phyloP scores from a whole-genome alignment of 2,329 filamentous ascomycete species.

The Saccharata proteae region DNA sequence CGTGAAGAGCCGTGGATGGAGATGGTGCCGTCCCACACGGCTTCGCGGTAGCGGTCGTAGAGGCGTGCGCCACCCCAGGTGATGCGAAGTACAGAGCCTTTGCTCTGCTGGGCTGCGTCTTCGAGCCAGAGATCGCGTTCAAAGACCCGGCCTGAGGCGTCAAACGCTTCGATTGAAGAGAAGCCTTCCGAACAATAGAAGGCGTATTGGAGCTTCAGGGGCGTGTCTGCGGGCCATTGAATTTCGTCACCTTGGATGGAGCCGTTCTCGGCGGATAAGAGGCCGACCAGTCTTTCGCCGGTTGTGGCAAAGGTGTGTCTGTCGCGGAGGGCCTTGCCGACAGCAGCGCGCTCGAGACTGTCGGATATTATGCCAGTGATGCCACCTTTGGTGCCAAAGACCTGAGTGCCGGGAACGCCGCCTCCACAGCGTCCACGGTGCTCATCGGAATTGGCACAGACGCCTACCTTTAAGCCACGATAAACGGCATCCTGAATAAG shows the following conservation, averaged over 20 bases:
- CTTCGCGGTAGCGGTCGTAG: constrained; percentile 23
- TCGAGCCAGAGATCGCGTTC: neutral
- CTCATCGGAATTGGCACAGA: constrained; percentile 25
- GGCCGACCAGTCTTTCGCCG: constrained; percentile 3
- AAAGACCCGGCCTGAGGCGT: neutral
- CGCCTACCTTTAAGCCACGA: constrained; percentile 23
- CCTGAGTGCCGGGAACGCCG: constrained; percentile 23
- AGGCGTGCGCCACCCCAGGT: constrained; percentile 23
- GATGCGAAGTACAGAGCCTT: constrained; percentile 6
- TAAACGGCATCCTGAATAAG: constrained; percentile 15
- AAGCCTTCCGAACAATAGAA: neutral
- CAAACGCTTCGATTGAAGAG: neutral
- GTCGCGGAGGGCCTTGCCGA: neutral
- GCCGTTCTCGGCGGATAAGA: neutral
- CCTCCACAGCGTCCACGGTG: constrained; percentile 26
- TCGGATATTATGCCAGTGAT: neutral
- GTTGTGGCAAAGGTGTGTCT: constrained; percentile 4
- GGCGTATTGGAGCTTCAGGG: neutral
- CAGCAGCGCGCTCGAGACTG: neutral
- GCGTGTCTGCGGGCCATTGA: neutral
- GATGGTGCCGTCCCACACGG: constrained; percentile 21
- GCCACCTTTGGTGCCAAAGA: constrained; percentile 12
- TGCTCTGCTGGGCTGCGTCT: neutral
- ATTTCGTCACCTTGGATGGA: constrained; percentile 1
- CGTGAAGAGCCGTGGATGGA: constrained; percentile 10